Conservation (phyloP, 306 rosid species). For the Cicer judaicum region DNA sequence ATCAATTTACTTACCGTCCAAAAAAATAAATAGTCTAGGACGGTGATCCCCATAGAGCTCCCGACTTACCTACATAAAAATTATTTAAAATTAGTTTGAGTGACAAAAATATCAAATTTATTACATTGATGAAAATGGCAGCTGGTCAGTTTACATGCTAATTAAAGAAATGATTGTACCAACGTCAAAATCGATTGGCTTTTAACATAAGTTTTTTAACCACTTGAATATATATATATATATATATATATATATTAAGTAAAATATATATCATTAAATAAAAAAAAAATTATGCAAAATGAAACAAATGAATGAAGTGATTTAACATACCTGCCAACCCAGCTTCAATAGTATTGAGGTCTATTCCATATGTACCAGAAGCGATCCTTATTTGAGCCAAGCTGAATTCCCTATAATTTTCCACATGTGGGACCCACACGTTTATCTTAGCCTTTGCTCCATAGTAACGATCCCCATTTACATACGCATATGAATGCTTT, state of each 20-base stretch:
- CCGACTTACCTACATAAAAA: constrained; percentile 78
- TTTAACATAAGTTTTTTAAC: no score
- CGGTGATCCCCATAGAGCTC: constrained; percentile 84
- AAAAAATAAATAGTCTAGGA: constrained; percentile 84
- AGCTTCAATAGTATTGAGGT: constrained; percentile 94
- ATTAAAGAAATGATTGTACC: no score
- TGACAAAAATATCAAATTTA: constrained; percentile 28
- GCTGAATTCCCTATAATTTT: constrained; percentile 86
- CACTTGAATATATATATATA: no score
- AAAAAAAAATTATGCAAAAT: neutral
- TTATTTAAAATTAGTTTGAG: constrained; percentile 49
- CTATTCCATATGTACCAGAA: constrained; percentile 88
- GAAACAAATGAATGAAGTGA: constrained; percentile 11
- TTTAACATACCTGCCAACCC: constrained; percentile 22
- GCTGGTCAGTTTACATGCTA: no score
- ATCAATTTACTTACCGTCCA: constrained; percentile 74
- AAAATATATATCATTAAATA: no score
- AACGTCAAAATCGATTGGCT: no score
- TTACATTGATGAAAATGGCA: neutral
- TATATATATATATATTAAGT: no score
- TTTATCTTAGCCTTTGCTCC: constrained; percentile 95
- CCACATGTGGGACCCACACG: constrained; percentile 88
- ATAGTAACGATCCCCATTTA: constrained; percentile 75
- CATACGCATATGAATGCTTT: constrained; percentile 97
- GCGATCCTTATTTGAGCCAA: constrained; percentile 95